These are phyloP conservation scores for Pleurotus salmoneostramineus DNA, from an alignment of 768 basidiomycete species.

Conservation along the genomic window DNA sequence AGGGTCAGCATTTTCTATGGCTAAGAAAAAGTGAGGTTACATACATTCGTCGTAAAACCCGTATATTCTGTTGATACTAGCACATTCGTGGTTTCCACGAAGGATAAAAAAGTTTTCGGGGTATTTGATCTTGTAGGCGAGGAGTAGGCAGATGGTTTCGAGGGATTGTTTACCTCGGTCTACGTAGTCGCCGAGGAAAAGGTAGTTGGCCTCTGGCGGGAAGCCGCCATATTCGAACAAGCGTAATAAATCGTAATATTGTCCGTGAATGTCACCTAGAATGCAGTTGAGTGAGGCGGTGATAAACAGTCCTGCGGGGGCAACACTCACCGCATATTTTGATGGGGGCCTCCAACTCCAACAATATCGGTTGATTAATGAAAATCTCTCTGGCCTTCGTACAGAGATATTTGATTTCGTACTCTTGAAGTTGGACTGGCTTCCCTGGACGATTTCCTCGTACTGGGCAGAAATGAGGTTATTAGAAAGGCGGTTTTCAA, in stretches of 20 bases:
- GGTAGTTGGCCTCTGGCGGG: slow-evolving; percentile 99
- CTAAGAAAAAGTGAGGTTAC: slow-evolving; percentile 25
- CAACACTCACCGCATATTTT: slow-evolving; percentile 92
- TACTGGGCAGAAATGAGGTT: slow-evolving; percentile 46
- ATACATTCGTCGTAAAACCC: slow-evolving; percentile 99
- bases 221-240: slow-evolving; percentile 99
- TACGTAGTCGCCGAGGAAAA: slow-evolving; percentile 99
- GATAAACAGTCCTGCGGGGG: slow-evolving; percentile 9
- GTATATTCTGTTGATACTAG: slow-evolving; percentile 99
- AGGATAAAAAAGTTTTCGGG: slow-evolving; percentile 99
- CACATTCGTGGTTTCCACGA: slow-evolving; percentile 98
- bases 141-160: slow-evolving; percentile 98
- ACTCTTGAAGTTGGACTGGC: slow-evolving; percentile 96
- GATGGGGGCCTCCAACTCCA: slow-evolving; percentile 98
- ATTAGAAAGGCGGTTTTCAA: slow-evolving; percentile 16
- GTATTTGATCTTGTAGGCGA: slow-evolving; percentile 99
- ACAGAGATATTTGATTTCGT: slow-evolving; percentile 99
- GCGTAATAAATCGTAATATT: slow-evolving; percentile 97
- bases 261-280: slow-evolving; percentile 97
- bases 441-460: slow-evolving; percentile 98
- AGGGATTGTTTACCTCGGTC: slow-evolving; percentile 98
- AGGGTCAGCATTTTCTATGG: slow-evolving; percentile 8
- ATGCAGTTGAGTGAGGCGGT: slow-evolving; percentile 1
- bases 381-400: slow-evolving; percentile 99
- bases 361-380: slow-evolving; percentile 96